Percentiles rank a stretch among this genome's conserved stretches.
Evolutionary conservation across 2,329 filamentous ascomycete genomes (phyloP).

Genomic region (Tolypocladium inflatum): DNA sequence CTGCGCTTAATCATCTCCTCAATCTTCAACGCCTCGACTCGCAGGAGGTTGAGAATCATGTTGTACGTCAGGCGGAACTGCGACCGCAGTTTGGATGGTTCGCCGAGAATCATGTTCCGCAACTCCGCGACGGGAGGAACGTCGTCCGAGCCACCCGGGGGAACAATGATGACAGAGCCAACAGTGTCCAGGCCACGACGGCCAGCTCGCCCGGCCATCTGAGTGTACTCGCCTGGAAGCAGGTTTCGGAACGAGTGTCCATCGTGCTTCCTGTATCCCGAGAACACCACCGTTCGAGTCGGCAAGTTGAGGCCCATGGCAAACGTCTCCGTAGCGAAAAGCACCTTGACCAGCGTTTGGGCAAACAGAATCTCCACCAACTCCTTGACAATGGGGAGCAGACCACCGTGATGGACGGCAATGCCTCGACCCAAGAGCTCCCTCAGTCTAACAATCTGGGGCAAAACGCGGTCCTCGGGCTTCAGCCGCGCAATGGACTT

Average conservation of each 20-base stretch:
- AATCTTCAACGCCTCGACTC: constrained; percentile 94
- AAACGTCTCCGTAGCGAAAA: constrained; percentile 97
- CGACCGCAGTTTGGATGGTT: constrained; percentile 88
- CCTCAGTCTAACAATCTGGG: constrained; percentile 80
- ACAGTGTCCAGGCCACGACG: constrained; percentile 87
- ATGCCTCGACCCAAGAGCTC: constrained; percentile 83
- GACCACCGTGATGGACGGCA: constrained; percentile 89
- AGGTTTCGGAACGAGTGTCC: constrained; percentile 86
- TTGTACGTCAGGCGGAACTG: constrained; percentile 98
- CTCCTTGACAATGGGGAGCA: constrained; percentile 95
- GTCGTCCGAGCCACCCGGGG: constrained; percentile 69
- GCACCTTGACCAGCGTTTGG: constrained; percentile 86
- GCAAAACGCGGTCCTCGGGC: constrained; percentile 79
- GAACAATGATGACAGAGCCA: constrained; percentile 89
- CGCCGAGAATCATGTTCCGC: constrained; percentile 89
- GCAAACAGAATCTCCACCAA: constrained; percentile 95
- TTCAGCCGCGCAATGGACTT: constrained; percentile 88
- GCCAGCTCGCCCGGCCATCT: constrained; percentile 94
- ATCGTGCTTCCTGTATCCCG: constrained; percentile 92
- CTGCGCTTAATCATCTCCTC: constrained; percentile 99
- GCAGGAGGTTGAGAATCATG: constrained; percentile 94
- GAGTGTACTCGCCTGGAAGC: constrained; percentile 91
- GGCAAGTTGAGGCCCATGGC: constrained; percentile 96
- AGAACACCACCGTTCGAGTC: constrained; percentile 94
- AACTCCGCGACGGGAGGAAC: constrained; percentile 77